Conservation (phyloP, 768 basidiomycete genomes). For the Boletus pseudopeckii region DNA sequence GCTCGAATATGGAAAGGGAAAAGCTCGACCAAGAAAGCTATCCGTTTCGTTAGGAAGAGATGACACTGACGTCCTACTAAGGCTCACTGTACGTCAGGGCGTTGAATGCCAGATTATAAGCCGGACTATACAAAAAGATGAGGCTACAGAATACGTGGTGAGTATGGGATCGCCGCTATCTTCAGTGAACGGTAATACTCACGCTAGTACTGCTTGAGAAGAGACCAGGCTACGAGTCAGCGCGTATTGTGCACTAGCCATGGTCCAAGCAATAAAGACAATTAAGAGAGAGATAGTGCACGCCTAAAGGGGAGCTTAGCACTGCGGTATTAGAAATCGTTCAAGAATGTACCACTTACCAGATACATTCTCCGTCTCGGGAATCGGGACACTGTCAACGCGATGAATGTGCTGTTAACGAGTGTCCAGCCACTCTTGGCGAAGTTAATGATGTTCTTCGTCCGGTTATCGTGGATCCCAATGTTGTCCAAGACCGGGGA, state of each 20-base stretch:
- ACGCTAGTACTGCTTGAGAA: slow-evolving; percentile 10
- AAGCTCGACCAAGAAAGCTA: slow-evolving; percentile 60
- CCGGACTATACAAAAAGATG: slow-evolving; percentile 7
- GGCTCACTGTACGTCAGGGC: slow-evolving; percentile 2
- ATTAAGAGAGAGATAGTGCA: slow-evolving; percentile 13
- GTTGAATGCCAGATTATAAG: slow-evolving; percentile 1
- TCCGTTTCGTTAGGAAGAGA: background rate
- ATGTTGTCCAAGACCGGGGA: slow-evolving; percentile 10
- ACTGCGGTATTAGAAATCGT: too few species aligned
- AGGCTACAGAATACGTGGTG: background rate
- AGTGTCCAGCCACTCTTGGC: slow-evolving; percentile 4
- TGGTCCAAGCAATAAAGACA: slow-evolving; percentile 16
- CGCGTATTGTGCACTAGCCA: slow-evolving; percentile 12
- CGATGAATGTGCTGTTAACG: background rate
- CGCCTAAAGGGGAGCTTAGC: background rate
- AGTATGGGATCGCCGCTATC: background rate
- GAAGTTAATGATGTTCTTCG: slow-evolving; percentile 15
- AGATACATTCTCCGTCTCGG: slow-evolving; percentile 10
- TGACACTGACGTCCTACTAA: background rate
- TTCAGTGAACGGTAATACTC: background rate
- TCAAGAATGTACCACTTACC: background rate
- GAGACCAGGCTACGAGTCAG: slow-evolving; percentile 3
- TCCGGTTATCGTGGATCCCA: slow-evolving; percentile 15
- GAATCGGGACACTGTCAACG: slow-evolving; percentile 3
- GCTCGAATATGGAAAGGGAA: slow-evolving; percentile 62